Evolutionary conservation across 1,284 basidiomycete genomes (phyloP), one percentile per base, ranked within the genome.

Genomic region (Heterobasidion irregulare): DNA sequence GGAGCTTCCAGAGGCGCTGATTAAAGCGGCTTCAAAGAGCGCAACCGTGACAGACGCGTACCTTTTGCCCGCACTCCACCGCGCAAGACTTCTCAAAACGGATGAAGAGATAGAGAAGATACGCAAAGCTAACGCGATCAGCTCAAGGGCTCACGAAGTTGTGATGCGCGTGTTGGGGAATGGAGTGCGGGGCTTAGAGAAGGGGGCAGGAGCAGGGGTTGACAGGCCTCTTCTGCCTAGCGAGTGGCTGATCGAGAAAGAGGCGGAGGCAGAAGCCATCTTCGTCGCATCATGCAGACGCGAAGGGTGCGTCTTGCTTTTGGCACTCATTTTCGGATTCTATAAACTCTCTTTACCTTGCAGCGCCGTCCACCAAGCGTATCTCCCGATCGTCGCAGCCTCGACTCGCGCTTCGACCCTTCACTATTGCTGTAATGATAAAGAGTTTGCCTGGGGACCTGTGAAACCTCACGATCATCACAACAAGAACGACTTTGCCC

Each of bases 81-180:
- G 72, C 36, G 84, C 92, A 5, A 79, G 94, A 8, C 70, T 96
- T 32, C 83, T 77, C 58, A 97, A 96, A 71, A 86, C 86, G 16
- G 69, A 73, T 3, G 68, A 76, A 45, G 94, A 96, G 71, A 81
- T 97, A 54, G 77, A 74, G 13, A 72, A 80, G 57, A 92, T 96
- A 62, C 75, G 78, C 53, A 78, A 80, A 54, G 94, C 94, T 0
- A 93, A 91, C 65, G 77, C 79, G 55, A 92, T 96, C 61, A 92
- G 89, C 59, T 92, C 89, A 0, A 77, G 84, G 4, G 94, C 94
- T 1, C 94, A 96, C 62, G 90, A 94, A 69, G 81, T 84, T 8
- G 83, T 96, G 49, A 96, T 96, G 92, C 78, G 89, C n/a, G 84
- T 94, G 10, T 77, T 95, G 6, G 92, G 92, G 2, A 73, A 78